A percentile compares a stretch with the other conserved stretches of the same genome.
Evolutionary conservation across 805 yeast genomes (phyloP).

Genomic region (Lachancea waltii): DNA sequence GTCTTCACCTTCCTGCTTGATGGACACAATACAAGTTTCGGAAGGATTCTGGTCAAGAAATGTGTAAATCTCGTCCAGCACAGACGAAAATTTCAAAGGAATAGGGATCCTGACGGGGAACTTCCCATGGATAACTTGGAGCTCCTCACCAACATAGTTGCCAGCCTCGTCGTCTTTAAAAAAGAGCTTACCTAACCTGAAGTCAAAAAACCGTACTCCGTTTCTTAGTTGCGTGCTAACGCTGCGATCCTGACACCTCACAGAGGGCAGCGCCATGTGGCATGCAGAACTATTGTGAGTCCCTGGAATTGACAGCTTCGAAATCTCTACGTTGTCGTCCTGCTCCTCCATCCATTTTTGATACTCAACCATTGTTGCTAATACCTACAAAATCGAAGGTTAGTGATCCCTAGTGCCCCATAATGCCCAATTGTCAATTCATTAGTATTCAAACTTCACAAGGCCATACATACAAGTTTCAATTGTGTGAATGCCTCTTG

Average conservation of each 20-base stretch:
- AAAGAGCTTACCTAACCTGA: conserved; percentile 56
- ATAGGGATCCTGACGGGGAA: conserved; percentile 63
- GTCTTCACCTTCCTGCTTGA: conserved; percentile 69
- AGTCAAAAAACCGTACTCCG: conserved; percentile 72
- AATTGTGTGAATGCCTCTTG: too few species aligned
- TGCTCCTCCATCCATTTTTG: conserved; percentile 48
- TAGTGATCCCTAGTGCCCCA: too few species aligned
- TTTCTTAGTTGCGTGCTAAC: conserved; percentile 56
- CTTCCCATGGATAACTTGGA: conserved; percentile 67
- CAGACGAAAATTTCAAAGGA: conserved; percentile 45
- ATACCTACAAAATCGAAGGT: not conserved
- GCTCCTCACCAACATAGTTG: conserved; percentile 35
- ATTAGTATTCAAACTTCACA: too few species aligned
- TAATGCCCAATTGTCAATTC: too few species aligned
- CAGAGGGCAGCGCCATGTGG: conserved; percentile 64
- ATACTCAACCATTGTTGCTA: conserved; percentile 19
- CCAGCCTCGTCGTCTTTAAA: conserved; percentile 41
- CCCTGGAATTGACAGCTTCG: conserved; percentile 66
- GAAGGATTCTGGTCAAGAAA: conserved; percentile 47
- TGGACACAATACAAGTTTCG: conserved; percentile 59
- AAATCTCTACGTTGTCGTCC: conserved; percentile 44
- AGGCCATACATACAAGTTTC: too few species aligned
- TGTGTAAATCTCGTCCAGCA: conserved; percentile 50
- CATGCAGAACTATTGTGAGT: conserved; percentile 80
- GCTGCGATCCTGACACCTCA: conserved; percentile 63